Evolutionary conservation across 2,329 filamentous ascomycete genomes (phyloP).

Genomic region (Nigrospora oryzae): DNA sequence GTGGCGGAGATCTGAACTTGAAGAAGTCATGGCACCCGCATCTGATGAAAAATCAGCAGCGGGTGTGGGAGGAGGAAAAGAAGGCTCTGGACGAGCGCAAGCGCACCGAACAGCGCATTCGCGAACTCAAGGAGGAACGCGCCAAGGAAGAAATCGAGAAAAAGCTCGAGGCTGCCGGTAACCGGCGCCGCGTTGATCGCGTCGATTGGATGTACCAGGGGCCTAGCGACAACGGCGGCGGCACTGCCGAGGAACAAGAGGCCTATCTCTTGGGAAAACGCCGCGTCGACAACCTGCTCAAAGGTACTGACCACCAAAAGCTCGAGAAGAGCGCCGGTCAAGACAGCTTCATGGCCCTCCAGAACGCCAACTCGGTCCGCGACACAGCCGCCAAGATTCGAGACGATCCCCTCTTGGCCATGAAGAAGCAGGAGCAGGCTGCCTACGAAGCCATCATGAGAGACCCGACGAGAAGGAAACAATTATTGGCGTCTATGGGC

Average conservation of each 20-base stretch:
- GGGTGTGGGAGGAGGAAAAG: conserved; percentile 86
- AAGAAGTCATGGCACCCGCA: conserved; percentile 95
- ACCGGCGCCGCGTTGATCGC: conserved; percentile 67
- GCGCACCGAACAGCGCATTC: conserved; percentile 80
- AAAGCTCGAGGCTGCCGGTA: conserved; percentile 82
- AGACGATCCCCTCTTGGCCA: conserved; percentile 84
- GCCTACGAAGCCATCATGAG: conserved; percentile 75
- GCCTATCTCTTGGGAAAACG: conserved; percentile 89
- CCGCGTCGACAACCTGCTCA: conserved; percentile 73
- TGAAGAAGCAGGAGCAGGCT: conserved; percentile 85
- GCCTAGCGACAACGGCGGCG: conserved; percentile 67
- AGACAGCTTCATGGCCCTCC: conserved; percentile 51
- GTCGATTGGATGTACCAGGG: conserved; percentile 99
- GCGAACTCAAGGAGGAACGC: conserved; percentile 90
- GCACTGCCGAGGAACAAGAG: conserved; percentile 81
- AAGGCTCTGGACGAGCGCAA: conserved; percentile 93
- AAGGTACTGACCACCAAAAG: conserved; percentile 72
- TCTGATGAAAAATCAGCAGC: conserved; percentile 81
- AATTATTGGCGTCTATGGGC: conserved; percentile 58
- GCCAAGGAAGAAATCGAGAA: conserved; percentile 85
- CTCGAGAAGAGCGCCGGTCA: conserved; percentile 65
- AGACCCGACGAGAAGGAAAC: conserved; percentile 58
- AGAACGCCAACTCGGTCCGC: conserved; percentile 63
- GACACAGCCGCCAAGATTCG: conserved; percentile 82
- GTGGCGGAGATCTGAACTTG: conserved; percentile 81